Evolutionary conservation across 805 yeast species (phyloP), one percentile per base, ranked within the genome.

Genomic region (Wickerhamiella lipophila): DNA sequence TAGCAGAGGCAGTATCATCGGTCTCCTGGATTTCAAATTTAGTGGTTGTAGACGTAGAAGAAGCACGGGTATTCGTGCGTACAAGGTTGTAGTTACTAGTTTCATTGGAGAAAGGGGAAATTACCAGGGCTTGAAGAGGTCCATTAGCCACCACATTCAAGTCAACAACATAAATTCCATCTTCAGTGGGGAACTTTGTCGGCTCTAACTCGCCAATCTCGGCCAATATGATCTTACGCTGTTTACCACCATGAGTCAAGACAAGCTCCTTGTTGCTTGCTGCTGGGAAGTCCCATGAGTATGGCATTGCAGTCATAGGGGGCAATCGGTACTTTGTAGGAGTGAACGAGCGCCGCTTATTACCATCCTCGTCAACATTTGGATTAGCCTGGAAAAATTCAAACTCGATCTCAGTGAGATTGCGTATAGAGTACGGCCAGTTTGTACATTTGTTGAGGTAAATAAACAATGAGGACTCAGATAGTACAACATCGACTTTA

Each of bases 241-340:
- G 47, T 30, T 42, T 22, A 2, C 83, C 83, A 44, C 80, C 81
- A 9, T 82, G 72, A 51, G 87, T 70, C 29, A 92, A 64, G 3
- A 86, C 72, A 27, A 92, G 65, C 59, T 88, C 96, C 62, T 87
- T 88, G 42, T 81, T 74, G 8, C 76, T 68, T 0, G 95, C 96
- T 47, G 94, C 86, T 0, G 98, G 98, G 65, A 76, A 92, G 62
- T 92, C 98, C 88, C 96, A 92, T 0, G 98, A 85, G 63, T 92
- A 92, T 0, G 97, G 96, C 97, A 92, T 92, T 2, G 86, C 94
- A 65, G 95, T 83, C 58, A 77, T 78, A 1, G 94, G 78, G 0
- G 97, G 96, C 11, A 94, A 72, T 42, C 77, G 74, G 62, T 89
- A 92, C 58, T 73, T 78, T 9, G 86, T 72, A 0, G 96, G 96